Evolutionary conservation across 345 rosid genomes (phyloP), one percentile per base, ranked within the genome.

Genomic region (Melastoma malabathricum): DNA sequence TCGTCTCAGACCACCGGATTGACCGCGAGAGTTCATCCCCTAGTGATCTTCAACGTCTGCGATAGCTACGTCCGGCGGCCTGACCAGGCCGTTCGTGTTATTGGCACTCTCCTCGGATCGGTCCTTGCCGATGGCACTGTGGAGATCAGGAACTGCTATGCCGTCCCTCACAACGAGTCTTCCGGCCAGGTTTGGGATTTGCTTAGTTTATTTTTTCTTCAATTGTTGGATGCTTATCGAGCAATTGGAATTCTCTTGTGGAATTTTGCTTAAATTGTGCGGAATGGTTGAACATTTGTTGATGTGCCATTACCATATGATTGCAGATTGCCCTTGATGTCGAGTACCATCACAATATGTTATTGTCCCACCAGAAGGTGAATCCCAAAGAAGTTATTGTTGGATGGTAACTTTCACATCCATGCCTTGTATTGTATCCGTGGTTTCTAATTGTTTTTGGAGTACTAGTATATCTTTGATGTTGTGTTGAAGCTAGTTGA

Each of bases 91-190:
- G 94, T 84, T 50, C 83, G 97, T 54, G 95, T 93, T 15, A 88
- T 92, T 18, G 99, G 99, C 44, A 88, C 99, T 43, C 97, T 92
- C 10, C 94, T 88, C 43, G 97, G 99, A 25, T 88, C 97, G 49
- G 64, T 84, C 50, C 62, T 85, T 31, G 74, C 92, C 1, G 95
- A 93, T 6, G 97, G 99, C 43, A 81, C 97, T 5, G 89, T 93
- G 8, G 99, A 93, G 43, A 70, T 93, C 54, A 86, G 99, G 22
- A 88, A 93, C 63, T 93, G 94, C 13, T 88, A 84, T 49, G 99
- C 89, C 25, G 97, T 93, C 44, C 99, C 99, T 67, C 97, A 93
- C 75, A 88, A 82, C 18, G 99, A 93, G 66, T 81, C 79, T 44
- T 73, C 86, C 43, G 94, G 75, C 54, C 95, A 88, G 99, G 95